phyloP scores from a whole-genome alignment of 805 yeast species.

The Metschnikowia koreensis region DNA sequence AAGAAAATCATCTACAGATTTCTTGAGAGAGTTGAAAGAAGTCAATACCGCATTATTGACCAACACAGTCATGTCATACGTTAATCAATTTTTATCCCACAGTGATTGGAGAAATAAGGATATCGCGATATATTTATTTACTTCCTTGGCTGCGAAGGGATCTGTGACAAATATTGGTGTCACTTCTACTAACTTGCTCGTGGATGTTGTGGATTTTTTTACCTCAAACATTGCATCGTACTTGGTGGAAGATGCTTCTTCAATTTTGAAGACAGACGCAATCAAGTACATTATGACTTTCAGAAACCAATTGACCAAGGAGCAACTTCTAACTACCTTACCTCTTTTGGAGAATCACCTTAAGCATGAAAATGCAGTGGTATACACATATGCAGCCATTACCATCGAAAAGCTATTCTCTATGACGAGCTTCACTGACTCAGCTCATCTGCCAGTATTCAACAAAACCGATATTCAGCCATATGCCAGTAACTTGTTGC shows the following conservation, averaged over 20 bases:
- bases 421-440: conserved; percentile 56
- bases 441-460: conserved; percentile 59
- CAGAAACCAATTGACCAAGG: conserved; percentile 89
- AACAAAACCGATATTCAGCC: conserved; percentile 69
- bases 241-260: conserved; percentile 60
- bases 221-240: conserved; percentile 79
- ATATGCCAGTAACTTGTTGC: conserved; percentile 56
- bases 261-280: conserved; percentile 87
- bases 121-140: conserved; percentile 79
- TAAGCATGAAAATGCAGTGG: conserved; percentile 60
- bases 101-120: conserved; percentile 83
- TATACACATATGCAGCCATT: conserved; percentile 89
- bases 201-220: conserved; percentile 87
- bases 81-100: conserved; percentile 57
- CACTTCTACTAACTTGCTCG: conserved; percentile 75
- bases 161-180: conserved; percentile 84
- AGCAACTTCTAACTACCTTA: conserved; percentile 73
- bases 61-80: conserved; percentile 67
- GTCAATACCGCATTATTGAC: conserved; percentile 75
- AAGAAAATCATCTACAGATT: conserved; percentile 89
- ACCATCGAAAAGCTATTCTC: conserved; percentile 87
- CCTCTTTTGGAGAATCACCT: conserved; percentile 76
- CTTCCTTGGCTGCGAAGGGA: conserved; percentile 90
- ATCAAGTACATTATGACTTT: conserved; percentile 86
- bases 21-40: conserved; percentile 80